Conservation (phyloP, 1,284 basidiomycete species). For the Caloboletus firmus region DNA sequence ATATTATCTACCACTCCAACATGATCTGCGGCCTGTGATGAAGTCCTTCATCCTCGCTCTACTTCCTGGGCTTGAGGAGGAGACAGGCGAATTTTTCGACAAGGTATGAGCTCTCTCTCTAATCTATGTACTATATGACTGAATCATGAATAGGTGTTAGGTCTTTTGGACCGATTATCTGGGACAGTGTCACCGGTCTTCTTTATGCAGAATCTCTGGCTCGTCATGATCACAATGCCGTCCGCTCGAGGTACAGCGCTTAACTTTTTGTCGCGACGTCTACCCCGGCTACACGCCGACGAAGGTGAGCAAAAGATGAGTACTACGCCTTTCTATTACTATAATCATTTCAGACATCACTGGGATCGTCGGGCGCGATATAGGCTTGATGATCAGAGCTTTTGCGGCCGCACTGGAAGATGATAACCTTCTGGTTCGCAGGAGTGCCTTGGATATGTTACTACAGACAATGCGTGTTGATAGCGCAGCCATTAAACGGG, state of each 20-base stretch:
- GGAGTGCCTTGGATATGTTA: conserved; percentile 80
- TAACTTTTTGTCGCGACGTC: conserved; percentile 80
- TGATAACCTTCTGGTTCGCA: conserved; percentile 83
- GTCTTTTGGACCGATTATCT: conserved; percentile 80
- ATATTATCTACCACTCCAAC: conserved; percentile 86
- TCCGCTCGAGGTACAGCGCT: conserved; percentile 83
- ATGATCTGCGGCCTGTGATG: conserved; percentile 82
- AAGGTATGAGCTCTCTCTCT: conserved; percentile 53
- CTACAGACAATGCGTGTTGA: conserved; percentile 74
- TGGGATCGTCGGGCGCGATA: conserved; percentile 76
- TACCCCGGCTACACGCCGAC: conserved; percentile 67
- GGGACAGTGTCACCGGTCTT: conserved; percentile 81
- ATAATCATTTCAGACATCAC: conserved; percentile 57
- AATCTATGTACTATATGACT: conserved; percentile 1
- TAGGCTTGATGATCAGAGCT: conserved; percentile 90
- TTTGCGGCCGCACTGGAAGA: conserved; percentile 89
- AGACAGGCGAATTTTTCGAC: conserved; percentile 95
- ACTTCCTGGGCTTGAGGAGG: conserved; percentile 93
- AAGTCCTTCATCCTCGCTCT: conserved; percentile 93
- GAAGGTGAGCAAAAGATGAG: conserved; percentile 52
- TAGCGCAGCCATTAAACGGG: conserved; percentile 66
- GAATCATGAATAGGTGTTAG: conserved; percentile 61
- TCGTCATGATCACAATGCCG: conserved; percentile 90
- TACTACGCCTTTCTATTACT: conserved; percentile 1
- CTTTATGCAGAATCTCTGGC: conserved; percentile 95